Base-by-base conservation (phyloP, 2,329 filamentous ascomycete species). In the Rhynchosporium agropyri region DNA sequence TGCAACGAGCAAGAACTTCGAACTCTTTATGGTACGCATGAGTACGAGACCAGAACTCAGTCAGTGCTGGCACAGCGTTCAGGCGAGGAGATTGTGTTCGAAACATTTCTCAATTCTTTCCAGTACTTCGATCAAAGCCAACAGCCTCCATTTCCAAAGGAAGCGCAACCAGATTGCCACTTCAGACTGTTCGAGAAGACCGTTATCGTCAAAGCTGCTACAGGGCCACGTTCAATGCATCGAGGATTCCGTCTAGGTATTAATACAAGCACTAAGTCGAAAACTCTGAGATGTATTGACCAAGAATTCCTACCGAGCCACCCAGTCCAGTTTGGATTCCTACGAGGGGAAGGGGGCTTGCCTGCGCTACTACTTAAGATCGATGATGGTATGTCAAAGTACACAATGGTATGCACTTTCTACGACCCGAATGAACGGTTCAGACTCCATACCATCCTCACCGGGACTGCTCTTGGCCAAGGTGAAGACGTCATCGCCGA, bases 1-100 rank as follows among this genome's bases (percentile, higher is more conserved):
- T 87, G 92, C 72, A 82, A 81, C 13, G 89, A 92, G 70, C 79
- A 84, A n/a, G 91, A 96, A 72, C 96, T 90, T 77, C 85, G 88
- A 65, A 87, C 84, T 66, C 77, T 96, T 10, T 93, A 89, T 85
- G 89, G 86, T 69, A 91, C 96, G 76, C 91, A 92, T 68, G 91
- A 96, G 64, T 94, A 96, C 74, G 91, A 89, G 31, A 84, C 83
- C 67, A 91, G 90, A 70, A 85, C 94, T 2, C 89, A 92, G 71
- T 81, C 83, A 31, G 90, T 86, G 58, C 80, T 96, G 48, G 85
- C 86, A 42, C 85, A 87, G 6, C 83, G 86, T 46, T 80, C 81
- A 36, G 89, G 91, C 58, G 93, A 97, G 76, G 80, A 80, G 2
- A 76, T 89, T 61, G 80, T 89, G 2, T 92, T 91, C 73, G 85